Percentiles rank a stretch among this genome's conserved stretches.
phyloP scores from a whole-genome alignment of 108 stramenopile genomes.

The Aurantiochytrium sp. region DNA sequence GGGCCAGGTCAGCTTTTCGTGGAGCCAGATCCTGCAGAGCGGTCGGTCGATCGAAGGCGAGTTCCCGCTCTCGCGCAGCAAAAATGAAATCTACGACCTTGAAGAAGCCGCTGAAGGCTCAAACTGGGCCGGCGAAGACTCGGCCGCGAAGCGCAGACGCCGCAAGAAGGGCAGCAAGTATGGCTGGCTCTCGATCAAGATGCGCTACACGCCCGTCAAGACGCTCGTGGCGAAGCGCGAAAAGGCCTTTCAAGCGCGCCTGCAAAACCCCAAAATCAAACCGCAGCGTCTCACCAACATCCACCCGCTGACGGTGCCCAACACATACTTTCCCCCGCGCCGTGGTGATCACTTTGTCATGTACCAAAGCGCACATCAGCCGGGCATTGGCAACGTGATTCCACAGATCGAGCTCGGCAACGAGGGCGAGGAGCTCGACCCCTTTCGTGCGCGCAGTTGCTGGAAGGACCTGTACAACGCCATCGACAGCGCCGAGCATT shows the following conservation, averaged over 20 bases:
- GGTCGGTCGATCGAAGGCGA: background rate
- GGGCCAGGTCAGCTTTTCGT: background rate
- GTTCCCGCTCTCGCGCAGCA: background rate
- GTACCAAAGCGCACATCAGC: background rate
- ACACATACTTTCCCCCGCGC: background rate
- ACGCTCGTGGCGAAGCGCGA: background rate
- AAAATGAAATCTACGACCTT: background rate
- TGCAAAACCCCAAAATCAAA: background rate
- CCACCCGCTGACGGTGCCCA: background rate
- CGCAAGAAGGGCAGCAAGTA: background rate
- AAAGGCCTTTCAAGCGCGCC: background rate
- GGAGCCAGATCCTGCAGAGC: background rate
- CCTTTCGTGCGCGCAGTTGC: background rate
- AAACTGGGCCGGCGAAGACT: background rate
- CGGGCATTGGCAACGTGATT: background rate
- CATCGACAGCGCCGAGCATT: background rate
- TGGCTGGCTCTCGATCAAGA: background rate
- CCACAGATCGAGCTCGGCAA: slow-evolving; percentile 6
- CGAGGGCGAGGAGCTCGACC: background rate
- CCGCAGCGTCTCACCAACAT: background rate
- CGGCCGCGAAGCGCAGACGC: background rate
- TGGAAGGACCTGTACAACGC: background rate
- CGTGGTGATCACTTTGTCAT: background rate
- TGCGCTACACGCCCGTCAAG: slow-evolving; percentile 4
- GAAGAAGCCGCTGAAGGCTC: background rate